Conservation (phyloP, 305 asterid species). For the Andrographis paniculata region DNA sequence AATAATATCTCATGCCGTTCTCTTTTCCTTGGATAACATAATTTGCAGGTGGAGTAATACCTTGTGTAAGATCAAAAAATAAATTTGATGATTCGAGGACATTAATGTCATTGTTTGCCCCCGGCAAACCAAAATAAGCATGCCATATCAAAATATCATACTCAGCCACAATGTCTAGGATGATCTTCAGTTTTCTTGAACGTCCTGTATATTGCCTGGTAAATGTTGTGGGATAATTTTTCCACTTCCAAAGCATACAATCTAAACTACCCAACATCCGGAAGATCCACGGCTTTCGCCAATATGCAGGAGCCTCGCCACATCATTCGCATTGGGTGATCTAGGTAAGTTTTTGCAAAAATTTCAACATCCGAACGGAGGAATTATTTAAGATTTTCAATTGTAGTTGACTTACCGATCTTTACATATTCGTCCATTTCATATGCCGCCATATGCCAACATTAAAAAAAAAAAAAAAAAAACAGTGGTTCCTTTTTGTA, state of each 20-base stretch:
- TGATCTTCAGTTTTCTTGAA: neutral
- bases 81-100: neutral
- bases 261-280: neutral
- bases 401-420: no score
- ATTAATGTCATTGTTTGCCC: neutral
- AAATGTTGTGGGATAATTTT: no score
- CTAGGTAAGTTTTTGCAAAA: no score
- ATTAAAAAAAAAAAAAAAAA: no score
- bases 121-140: constrained; percentile 1
- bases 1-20: neutral
- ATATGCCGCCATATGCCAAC: neutral
- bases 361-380: neutral
- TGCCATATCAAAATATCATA: constrained; percentile 3
- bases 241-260: no score
- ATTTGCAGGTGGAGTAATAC: neutral
- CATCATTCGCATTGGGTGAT: no score
- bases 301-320: no score
- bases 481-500: neutral
- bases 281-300: no score
- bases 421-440: neutral
- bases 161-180: neutral
- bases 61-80: neutral
- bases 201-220: constrained; percentile 2
- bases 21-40: neutral
- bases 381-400: neutral